Conservation (phyloP, 2,329 filamentous ascomycete species). For the Bipolaris gigantea region DNA sequence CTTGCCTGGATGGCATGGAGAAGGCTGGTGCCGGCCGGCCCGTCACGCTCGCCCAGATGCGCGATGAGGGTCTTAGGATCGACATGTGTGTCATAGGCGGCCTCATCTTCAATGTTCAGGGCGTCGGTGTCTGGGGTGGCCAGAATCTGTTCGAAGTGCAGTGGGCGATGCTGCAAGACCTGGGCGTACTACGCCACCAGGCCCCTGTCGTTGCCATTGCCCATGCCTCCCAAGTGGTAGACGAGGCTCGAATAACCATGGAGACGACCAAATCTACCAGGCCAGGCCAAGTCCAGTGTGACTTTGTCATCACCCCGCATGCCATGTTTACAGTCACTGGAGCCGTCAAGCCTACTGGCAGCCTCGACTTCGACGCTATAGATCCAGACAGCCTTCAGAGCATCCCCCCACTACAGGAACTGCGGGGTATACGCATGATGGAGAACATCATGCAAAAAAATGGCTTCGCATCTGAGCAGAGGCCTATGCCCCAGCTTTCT, state of each 20-base stretch:
- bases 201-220: slow-evolving; percentile 43
- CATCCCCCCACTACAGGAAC: slow-evolving; percentile 44
- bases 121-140: slow-evolving; percentile 48
- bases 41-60: slow-evolving; percentile 44
- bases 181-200: slow-evolving; percentile 31
- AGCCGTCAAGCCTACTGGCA: slow-evolving; percentile 40
- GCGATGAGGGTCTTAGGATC: slow-evolving; percentile 30
- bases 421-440: slow-evolving; percentile 44
- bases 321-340: slow-evolving; percentile 31
- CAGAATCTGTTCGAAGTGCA: slow-evolving; percentile 50
- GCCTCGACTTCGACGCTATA: slow-evolving; percentile 46
- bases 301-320: slow-evolving; percentile 47
- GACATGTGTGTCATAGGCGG: slow-evolving; percentile 48
- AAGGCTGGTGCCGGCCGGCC: slow-evolving; percentile 39
- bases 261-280: slow-evolving; percentile 32
- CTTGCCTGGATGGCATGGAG: slow-evolving; percentile 52
- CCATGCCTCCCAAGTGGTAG: slow-evolving; percentile 49
- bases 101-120: slow-evolving; percentile 45
- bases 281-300: slow-evolving; percentile 48
- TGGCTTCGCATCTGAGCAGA: slow-evolving; percentile 15
- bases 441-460: slow-evolving; percentile 35
- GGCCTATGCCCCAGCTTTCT: slow-evolving; percentile 10
- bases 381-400: slow-evolving; percentile 43
- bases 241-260: slow-evolving; percentile 26
- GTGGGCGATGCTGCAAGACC: slow-evolving; percentile 47